These are phyloP conservation scores for Wickerhamomyces pijperi DNA, from an alignment of 805 yeast genomes.

Conservation along the genomic window DNA sequence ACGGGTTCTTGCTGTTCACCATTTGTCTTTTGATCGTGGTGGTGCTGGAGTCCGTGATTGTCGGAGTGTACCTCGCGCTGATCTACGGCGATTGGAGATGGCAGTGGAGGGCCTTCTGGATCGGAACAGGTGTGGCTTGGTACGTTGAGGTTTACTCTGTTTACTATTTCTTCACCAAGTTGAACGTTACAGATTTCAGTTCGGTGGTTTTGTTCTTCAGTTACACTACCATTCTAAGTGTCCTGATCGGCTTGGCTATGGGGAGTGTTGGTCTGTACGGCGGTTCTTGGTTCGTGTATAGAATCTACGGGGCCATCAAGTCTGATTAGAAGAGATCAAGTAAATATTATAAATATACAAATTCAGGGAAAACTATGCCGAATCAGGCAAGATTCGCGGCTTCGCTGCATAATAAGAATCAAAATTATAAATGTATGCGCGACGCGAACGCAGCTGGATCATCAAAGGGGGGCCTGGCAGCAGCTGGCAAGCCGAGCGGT, in stretches of 20 bases:
- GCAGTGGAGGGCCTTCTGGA: slow-evolving; percentile 76
- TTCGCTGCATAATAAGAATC: no score
- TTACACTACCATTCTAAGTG: slow-evolving; percentile 56
- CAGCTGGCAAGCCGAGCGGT: no score
- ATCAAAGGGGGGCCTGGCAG: no score
- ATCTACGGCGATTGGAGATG: slow-evolving; percentile 48
- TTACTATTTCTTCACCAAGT: slow-evolving; percentile 47
- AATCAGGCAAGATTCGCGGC: no score
- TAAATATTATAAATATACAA: no score
- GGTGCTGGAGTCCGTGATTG: slow-evolving; percentile 60
- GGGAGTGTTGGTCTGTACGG: slow-evolving; percentile 69
- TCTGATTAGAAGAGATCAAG: no score
- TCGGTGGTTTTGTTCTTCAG: slow-evolving; percentile 59
- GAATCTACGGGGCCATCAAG: slow-evolving; percentile 48
- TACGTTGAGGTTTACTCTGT: slow-evolving; percentile 59
- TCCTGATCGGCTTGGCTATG: slow-evolving; percentile 54
- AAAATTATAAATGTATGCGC: no score
- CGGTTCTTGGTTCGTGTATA: slow-evolving; percentile 53
- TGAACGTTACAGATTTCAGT: slow-evolving; percentile 56
- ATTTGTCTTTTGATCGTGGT: slow-evolving; percentile 47
- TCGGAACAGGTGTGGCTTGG: slow-evolving; percentile 62
- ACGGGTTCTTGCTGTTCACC: slow-evolving; percentile 64
- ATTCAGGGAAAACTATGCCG: no score
- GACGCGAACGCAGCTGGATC: no score
- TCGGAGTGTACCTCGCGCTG: slow-evolving; percentile 55